Conservation (phyloP, 768 basidiomycete species). For the Suillus americanus region DNA sequence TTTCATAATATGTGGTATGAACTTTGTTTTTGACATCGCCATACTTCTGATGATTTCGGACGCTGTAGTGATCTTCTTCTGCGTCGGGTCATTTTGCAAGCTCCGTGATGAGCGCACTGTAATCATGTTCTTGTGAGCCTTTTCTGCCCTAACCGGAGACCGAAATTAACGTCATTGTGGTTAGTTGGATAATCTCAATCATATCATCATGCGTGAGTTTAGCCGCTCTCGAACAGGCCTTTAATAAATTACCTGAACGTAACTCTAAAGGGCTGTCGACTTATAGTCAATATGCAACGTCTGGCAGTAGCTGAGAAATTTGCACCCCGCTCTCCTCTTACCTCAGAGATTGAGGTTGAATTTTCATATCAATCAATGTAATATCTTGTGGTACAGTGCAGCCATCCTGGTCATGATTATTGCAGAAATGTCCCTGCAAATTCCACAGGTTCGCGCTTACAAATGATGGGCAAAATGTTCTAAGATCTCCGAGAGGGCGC, state of each 20-base stretch:
- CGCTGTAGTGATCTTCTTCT: conserved; percentile 3
- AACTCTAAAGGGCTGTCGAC: conserved; percentile 19
- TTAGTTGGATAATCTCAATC: conserved; percentile 18
- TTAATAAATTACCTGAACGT: neutral
- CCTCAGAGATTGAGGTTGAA: conserved; percentile 5
- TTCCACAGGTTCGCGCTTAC: conserved; percentile 18
- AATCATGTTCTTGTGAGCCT: conserved; percentile 9
- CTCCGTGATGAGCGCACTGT: conserved; percentile 2
- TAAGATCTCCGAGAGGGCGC: neutral
- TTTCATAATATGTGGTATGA: conserved; percentile 37
- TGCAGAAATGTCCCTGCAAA: conserved; percentile 20
- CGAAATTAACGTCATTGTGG: neutral
- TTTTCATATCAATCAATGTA: neutral
- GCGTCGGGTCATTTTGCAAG: neutral
- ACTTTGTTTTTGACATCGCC: neutral
- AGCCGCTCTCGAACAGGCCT: neutral
- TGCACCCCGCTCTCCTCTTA: neutral
- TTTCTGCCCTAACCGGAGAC: conserved; percentile 10
- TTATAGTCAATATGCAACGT: conserved; percentile 25
- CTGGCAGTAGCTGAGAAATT: conserved; percentile 2
- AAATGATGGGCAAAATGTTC: neutral
- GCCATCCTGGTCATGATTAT: neutral
- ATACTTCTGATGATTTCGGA: neutral
- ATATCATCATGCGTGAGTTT: conserved; percentile 18
- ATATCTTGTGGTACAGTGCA: conserved; percentile 9